Conservation (phyloP, 768 basidiomycete species). For the Suillus paluster region DNA sequence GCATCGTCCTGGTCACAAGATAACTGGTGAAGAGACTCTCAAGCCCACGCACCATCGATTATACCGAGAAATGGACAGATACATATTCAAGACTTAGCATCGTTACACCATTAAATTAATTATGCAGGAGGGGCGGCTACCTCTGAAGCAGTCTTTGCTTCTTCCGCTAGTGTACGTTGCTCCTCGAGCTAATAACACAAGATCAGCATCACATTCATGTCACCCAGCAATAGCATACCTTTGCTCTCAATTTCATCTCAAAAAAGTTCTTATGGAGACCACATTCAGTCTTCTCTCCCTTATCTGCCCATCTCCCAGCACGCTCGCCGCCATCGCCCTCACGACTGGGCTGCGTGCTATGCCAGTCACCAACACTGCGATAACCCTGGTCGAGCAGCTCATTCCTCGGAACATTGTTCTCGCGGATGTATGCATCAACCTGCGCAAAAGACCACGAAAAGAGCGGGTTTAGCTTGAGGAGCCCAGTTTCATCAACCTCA, state of each 20-base stretch:
- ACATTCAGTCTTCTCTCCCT: slow-evolving; percentile 88
- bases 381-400: slow-evolving; percentile 89
- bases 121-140: not conserved
- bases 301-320: slow-evolving; percentile 90
- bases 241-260: slow-evolving; percentile 64
- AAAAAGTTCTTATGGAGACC: slow-evolving; percentile 94
- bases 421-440: slow-evolving; percentile 84
- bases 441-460: slow-evolving; percentile 85
- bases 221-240: slow-evolving; percentile 23
- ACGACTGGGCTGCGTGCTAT: slow-evolving; percentile 80
- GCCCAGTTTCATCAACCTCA: slow-evolving; percentile 87
- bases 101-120: not conserved
- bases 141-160: not conserved
- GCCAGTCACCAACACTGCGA: slow-evolving; percentile 97
- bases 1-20: not conserved
- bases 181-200: not conserved
- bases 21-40: not conserved
- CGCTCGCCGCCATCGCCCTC: slow-evolving; percentile 77
- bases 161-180: not conserved
- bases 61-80: not conserved
- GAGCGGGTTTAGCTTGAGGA: slow-evolving; percentile 94
- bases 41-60: not conserved
- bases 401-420: slow-evolving; percentile 87
- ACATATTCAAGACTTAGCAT: not conserved
- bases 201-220: not conserved